Evolutionary conservation across 2,329 filamentous ascomycete species (phyloP), one percentile per base, ranked within the genome.

Genomic region (Phoma sp.): DNA sequence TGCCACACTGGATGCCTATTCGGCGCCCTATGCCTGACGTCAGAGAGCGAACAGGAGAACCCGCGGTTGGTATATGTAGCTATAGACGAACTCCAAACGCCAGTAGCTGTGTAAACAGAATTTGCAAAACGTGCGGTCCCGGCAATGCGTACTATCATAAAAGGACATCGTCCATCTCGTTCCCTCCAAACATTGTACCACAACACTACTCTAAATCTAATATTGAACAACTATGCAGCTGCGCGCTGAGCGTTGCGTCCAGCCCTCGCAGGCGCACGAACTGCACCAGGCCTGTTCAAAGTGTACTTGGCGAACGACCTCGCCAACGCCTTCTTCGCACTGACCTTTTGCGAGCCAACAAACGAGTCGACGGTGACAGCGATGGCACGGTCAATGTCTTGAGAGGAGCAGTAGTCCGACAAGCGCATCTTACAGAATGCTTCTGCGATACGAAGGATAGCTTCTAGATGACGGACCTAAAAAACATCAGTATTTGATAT

Each of bases 381-480:
- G 70, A 99, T 99, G 54, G 95, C 95, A 38, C 95, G 91, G 77
- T 99, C 95, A 67, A 99, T 96, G 72, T 99, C 95, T 56, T 90
- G 85, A 1, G 90, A 80, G 6, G 89, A 89, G 77, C 94, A 96
- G 80, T 96, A 98, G 64, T 99, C 95, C 0, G 91, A 95, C n/a
- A 99, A 82, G 13, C 95, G 89, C 95, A 99, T 99, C 71, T 96
- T 94, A 77, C 91, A 96, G 79, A 99, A 99, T 0, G 93, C 81
- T 76, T 99, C 95, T 53, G 88, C 88, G 71, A 96, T 96, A 71
- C 95, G 91, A 80, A 99, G 96, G 71, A 98, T 97, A 60, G 94
- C 94, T 83, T 99, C 95, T 31, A 99, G 82, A 80, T 99, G 95
- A 81, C 95, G 93, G 62, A 97, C 91, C 92, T 96, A 63, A 21